Evolutionary conservation across 495 filamentous ascomycete genomes (phyloP), one percentile per base, ranked within the genome.

Genomic region (Schizothecium vesticola): DNA sequence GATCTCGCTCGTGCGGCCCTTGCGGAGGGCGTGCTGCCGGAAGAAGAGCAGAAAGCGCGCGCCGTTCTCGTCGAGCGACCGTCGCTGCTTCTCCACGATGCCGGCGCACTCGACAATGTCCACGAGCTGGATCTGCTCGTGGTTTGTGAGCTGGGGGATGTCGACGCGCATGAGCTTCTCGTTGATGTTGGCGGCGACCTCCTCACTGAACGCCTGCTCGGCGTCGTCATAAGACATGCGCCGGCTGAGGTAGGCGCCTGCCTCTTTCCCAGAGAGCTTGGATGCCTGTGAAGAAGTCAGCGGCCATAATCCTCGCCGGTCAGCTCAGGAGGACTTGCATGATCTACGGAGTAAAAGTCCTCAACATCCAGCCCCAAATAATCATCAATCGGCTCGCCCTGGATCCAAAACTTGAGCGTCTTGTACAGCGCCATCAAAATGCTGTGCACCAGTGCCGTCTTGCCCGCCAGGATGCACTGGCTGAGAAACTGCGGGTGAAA

Each of bases 401-500:
- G 90, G 0, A 88, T 88, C 75, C 89, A 91, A 70, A 90, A 97
- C 71, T 92, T 94, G 24, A 99, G 80, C 60, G 88, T 91, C 68
- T 89, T 87, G 70, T 90, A 85, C n/a, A 99, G 81, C 26, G 84
- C 87, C 68, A 91, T 79, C 63, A 98, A 76, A 8, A 97, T 87
- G 16, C 82, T 83, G 72, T 94, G 90, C 22, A 94, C 94, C 10
- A 94, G 73, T 21, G 74, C 76, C 31, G 85, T 86, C 75, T 96
- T 96, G 3, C 93, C 94, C 22, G 89, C 83, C 8, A 97, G 83
- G 26, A 97, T 94, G 70, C 91, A 93, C 76, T 97, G 93, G 67
- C 90, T 89, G 9, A 99, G 77, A 69, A 97, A 92, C 72, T 97
- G 92, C 9, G 96, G 96, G 71, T 99, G 95, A 73, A 94, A 99